Conservation (phyloP, 148 eudicot genomes). For the Heliosperma pusillum region DNA sequence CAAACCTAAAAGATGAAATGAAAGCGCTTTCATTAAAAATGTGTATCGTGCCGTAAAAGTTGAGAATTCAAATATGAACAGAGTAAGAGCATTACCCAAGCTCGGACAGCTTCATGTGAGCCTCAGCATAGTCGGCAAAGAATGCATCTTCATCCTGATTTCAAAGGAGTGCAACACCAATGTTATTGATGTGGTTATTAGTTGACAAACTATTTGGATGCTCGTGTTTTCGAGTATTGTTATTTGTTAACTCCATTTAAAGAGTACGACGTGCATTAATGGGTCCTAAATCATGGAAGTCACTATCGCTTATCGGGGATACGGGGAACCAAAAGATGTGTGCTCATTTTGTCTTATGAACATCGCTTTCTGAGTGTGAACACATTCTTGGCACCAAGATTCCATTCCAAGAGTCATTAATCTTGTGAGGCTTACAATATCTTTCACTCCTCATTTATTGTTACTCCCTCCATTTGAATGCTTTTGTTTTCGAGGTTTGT, state of each 20-base stretch:
- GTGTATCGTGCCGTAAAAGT: background rate
- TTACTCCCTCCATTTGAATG: too few relatives aligned
- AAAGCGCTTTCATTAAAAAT: background rate
- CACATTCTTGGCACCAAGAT: background rate
- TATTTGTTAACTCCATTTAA: too few relatives aligned
- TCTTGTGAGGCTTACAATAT: too few relatives aligned
- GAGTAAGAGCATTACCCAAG: slow-evolving; percentile 54
- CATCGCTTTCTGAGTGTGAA: background rate
- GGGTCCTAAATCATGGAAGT: background rate
- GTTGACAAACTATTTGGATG: too few relatives aligned
- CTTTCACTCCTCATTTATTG: too few relatives aligned
- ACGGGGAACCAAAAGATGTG: background rate
- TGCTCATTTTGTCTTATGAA: background rate
- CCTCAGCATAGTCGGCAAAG: slow-evolving; percentile 83
- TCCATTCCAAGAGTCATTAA: background rate
- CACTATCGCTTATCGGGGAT: background rate
- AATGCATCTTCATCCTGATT: slow-evolving; percentile 90
- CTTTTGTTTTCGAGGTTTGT: too few relatives aligned
- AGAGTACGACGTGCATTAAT: background rate
- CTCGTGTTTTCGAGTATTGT: too few relatives aligned
- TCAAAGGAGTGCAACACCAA: background rate
- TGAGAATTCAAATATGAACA: background rate
- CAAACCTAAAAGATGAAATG: slow-evolving; percentile 39
- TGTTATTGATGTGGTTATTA: too few relatives aligned
- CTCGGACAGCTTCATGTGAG: slow-evolving; percentile 89